Evolutionary conservation across 371 early-diverging fungal species (phyloP).

Genomic region (Apophysomyces elegans): DNA sequence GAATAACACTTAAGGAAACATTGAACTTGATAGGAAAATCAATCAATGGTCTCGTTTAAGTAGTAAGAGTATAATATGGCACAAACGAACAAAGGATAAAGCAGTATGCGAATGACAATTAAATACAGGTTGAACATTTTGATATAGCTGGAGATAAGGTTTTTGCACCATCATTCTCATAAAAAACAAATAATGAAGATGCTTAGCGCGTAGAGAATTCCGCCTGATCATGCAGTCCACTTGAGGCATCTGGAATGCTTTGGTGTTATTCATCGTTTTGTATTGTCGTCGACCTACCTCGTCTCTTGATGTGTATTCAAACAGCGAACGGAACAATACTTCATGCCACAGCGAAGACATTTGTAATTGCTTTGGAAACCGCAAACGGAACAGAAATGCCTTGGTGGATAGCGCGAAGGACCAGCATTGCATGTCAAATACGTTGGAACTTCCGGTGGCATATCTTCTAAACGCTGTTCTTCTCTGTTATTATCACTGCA

Average conservation of each 20-base stretch:
- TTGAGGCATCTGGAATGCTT: slow-evolving; percentile 25
- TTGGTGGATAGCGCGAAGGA: slow-evolving; percentile 62
- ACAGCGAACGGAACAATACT: slow-evolving; percentile 65
- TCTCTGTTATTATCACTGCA: background rate
- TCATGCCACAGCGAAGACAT: slow-evolving; percentile 69
- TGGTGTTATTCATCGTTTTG: background rate
- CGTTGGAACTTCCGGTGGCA: slow-evolving; percentile 40
- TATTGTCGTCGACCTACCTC: slow-evolving; percentile 38
- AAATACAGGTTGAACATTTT: no score
- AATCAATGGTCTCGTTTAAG: no score
- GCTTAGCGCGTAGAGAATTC: background rate
- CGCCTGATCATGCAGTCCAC: slow-evolving; percentile 23
- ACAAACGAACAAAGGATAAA: no score
- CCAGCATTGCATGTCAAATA: slow-evolving; percentile 60
- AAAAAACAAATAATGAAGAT: background rate
- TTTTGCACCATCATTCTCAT: no score
- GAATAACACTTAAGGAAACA: no score
- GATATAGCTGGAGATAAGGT: no score
- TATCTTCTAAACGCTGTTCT: slow-evolving; percentile 24
- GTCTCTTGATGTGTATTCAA: slow-evolving; percentile 65
- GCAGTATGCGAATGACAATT: no score
- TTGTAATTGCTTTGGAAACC: slow-evolving; percentile 64
- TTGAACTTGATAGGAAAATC: no score
- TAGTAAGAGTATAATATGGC: no score
- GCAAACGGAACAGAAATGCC: slow-evolving; percentile 73